phyloP scores from a whole-genome alignment of 306 rosid species.

The Cyamopsis tetragonoloba region DNA sequence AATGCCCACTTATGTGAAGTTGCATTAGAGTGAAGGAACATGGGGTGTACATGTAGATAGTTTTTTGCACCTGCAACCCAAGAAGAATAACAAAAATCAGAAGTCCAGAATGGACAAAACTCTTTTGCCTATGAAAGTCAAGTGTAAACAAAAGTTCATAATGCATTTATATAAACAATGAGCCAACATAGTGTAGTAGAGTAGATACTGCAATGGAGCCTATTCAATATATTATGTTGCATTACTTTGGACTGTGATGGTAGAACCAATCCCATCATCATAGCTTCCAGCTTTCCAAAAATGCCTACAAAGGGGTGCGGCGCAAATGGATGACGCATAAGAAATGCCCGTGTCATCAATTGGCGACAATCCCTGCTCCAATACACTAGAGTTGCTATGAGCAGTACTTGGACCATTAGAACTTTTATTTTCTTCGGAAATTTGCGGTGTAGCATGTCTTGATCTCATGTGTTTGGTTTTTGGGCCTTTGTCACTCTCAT shows the following conservation, averaged over 20 bases:
- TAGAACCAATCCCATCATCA: constrained; percentile 47
- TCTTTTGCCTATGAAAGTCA: not conserved
- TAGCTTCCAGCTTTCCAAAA: constrained; percentile 96
- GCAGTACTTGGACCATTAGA: constrained; percentile 53
- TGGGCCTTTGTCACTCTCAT: constrained; percentile 15
- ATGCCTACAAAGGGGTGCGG: constrained; percentile 71
- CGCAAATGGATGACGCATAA: constrained; percentile 44
- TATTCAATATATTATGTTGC: not conserved
- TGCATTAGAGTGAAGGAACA: constrained; percentile 97
- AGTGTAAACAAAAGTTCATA: not conserved
- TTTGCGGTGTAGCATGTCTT: constrained; percentile 23
- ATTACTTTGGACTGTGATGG: constrained; percentile 61
- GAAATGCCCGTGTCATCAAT: constrained; percentile 58
- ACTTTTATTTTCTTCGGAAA: constrained; percentile 49
- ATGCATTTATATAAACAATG: not conserved
- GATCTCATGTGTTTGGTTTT: constrained; percentile 21
- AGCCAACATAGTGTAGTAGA: not conserved
- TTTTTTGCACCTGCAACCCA: constrained; percentile 56
- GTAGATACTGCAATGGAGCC: constrained; percentile 18
- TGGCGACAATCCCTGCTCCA: constrained; percentile 64
- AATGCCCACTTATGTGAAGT: constrained; percentile 97
- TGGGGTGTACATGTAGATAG: constrained; percentile 73
- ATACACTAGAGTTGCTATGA: constrained; percentile 57
- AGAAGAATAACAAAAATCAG: constrained; percentile 10
- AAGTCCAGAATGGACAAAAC: constrained; percentile 13